Evolutionary conservation across 805 yeast genomes (phyloP), one percentile per base, ranked within the genome.

Genomic region (Hanseniaspora jakobsenii): DNA sequence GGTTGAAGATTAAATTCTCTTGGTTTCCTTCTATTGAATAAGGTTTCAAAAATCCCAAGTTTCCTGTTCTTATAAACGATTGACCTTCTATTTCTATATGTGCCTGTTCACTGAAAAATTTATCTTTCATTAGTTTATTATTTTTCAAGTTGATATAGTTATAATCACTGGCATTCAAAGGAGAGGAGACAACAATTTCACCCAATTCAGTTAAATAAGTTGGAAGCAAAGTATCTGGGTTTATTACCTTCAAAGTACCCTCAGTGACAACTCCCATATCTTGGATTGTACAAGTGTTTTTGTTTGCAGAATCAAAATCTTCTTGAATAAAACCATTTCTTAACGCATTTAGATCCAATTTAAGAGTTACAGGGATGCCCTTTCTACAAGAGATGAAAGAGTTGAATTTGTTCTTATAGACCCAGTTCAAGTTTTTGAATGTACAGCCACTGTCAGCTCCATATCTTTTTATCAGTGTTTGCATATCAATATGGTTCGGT

Each of bases 251-350:
- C 27, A 91, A 75, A 55, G 87, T 94, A 0, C 97, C 84, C 57
- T 94, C 83, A 7, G 86, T 87, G 1, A 96, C 93, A 0, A 87
- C 81, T 10, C 99, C 99, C 0, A 94, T 83, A 55, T 91, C 98
- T 56, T 86, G 95, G 7, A 91, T 63, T 16, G 38, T 2, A 26
- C 18, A 14, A 5, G 6, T 17, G n/a, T 19, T 4, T 19, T n/a
- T 10, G 32, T 22, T 16, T 19, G 14, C 4, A 4, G 23, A 3
- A 9, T 16, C 89, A 52, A 82, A 80, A 5, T 85, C 87, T 21
- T 82, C 70, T 17, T 81, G 76, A 2, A 91, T 71, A 44, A 79
- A 75, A 2, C 99, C 98, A 50, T 85, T 89, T n/a, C 96, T 71
- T 47, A 91, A 67, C 0, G 94, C 89, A 37, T 80, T 67, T 0